These are phyloP conservation scores for Mercurialis annua DNA, from an alignment of 345 rosid genomes.

Conservation along the genomic window DNA sequence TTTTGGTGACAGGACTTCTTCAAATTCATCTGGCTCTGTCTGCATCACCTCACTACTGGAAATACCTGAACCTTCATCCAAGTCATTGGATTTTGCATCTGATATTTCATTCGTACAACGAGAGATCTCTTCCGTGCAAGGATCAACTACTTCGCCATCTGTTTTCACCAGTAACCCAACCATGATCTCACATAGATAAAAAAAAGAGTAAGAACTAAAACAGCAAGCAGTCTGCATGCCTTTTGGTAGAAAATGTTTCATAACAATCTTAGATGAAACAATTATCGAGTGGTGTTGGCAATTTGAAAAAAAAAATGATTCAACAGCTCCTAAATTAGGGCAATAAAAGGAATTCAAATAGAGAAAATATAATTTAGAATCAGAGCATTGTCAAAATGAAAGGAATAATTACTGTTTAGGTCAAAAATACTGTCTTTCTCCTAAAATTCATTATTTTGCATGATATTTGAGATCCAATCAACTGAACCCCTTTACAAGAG, in stretches of 20 bases:
- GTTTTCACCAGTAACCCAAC: conserved; percentile 12
- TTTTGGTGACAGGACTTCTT: conserved; percentile 42
- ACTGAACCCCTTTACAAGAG: no score
- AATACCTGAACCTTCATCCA: conserved; percentile 37
- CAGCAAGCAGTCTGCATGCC: background rate
- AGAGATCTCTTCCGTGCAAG: conserved; percentile 32
- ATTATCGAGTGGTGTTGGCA: background rate
- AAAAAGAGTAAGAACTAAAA: background rate
- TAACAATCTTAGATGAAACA: background rate
- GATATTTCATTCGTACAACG: conserved; percentile 19
- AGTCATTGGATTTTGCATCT: conserved; percentile 9
- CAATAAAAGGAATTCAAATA: conserved; percentile 2
- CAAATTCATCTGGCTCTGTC: conserved; percentile 33
- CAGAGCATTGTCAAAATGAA: no score
- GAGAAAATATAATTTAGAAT: conserved; percentile 1
- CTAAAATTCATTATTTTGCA: no score
- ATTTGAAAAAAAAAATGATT: background rate
- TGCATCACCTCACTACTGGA: conserved; percentile 47
- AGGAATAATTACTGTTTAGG: no score
- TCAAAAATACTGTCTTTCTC: no score
- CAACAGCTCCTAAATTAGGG: conserved; percentile 2
- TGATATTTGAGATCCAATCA: no score
- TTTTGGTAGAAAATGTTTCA: background rate
- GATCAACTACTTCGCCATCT: conserved; percentile 56
- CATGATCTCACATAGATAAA: background rate